These are phyloP conservation scores for Paragyromitra xinjiangensis DNA, from an alignment of 495 filamentous ascomycete genomes.

Conservation along the genomic window DNA sequence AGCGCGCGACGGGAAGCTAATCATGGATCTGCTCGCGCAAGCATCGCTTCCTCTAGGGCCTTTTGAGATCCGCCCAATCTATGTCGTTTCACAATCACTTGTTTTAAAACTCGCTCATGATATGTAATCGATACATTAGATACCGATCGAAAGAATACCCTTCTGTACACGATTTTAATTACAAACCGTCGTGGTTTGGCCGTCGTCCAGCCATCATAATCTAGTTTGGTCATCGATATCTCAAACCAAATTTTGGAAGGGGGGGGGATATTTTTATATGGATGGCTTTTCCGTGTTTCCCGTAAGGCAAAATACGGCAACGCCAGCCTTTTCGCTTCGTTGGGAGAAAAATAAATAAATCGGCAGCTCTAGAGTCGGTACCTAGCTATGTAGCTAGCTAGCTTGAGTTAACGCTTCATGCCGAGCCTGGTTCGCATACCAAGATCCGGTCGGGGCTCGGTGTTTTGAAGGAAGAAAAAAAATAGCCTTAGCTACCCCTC, in stretches of 20 bases:
- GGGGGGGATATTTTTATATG: neutral
- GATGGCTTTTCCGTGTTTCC: neutral
- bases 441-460: slow-evolving; percentile 31
- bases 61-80: slow-evolving; percentile 12
- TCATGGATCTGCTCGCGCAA: slow-evolving; percentile 11
- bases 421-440: slow-evolving; percentile 20
- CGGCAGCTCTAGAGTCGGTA: slow-evolving; percentile 7
- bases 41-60: slow-evolving; percentile 22
- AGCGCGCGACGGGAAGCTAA: neutral
- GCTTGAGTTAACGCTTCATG: neutral
- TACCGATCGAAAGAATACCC: slow-evolving; percentile 10
- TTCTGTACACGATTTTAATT: slow-evolving; percentile 19
- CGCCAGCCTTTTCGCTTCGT: neutral
- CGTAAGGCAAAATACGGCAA: slow-evolving; percentile 4
- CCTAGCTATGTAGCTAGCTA: neutral
- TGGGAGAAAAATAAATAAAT: neutral
- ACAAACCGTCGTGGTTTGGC: slow-evolving; percentile 2
- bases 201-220: slow-evolving; percentile 1
- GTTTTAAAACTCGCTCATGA: slow-evolving; percentile 18
- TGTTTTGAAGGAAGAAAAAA: slow-evolving; percentile 17
- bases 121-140: slow-evolving; percentile 21
- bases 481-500: slow-evolving; percentile 34
- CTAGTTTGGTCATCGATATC: slow-evolving; percentile 5
- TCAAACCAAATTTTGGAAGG: neutral
- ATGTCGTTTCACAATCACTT: slow-evolving; percentile 23